phyloP scores from a whole-genome alignment of 2,329 filamentous ascomycete genomes.

The Lecanicillium sp. region DNA sequence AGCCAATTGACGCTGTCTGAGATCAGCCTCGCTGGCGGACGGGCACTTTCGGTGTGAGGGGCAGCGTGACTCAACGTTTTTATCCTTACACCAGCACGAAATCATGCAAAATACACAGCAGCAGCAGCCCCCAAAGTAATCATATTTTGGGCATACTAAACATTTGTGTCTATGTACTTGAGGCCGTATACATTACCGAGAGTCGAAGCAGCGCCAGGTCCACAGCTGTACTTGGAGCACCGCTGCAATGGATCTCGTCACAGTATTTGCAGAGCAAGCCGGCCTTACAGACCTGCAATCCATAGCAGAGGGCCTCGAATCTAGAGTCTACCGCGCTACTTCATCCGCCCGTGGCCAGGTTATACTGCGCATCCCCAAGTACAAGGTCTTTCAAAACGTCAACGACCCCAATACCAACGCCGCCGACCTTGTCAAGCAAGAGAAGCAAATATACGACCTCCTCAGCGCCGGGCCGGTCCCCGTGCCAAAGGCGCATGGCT shows the following conservation, averaged over 20 bases:
- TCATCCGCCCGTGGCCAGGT: slow-evolving; percentile 7
- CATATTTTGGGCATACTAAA: too few relatives aligned
- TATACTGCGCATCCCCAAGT: slow-evolving; percentile 10
- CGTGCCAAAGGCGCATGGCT: slow-evolving; percentile 5
- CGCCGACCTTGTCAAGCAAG: slow-evolving; percentile 9
- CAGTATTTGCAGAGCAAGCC: slow-evolving; percentile 6
- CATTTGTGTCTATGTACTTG: too few relatives aligned
- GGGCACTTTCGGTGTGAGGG: too few relatives aligned
- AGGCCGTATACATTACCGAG: too few relatives aligned
- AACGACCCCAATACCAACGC: slow-evolving; percentile 12
- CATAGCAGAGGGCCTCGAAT: slow-evolving; percentile 11
- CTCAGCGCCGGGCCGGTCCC: slow-evolving; percentile 6
- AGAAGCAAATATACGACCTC: slow-evolving; percentile 10
- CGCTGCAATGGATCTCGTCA: slow-evolving; percentile 8
- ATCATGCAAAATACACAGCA: too few relatives aligned
- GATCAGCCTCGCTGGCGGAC: too few relatives aligned
- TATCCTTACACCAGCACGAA: too few relatives aligned
- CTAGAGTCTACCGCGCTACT: slow-evolving; percentile 9
- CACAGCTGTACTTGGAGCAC: too few relatives aligned
- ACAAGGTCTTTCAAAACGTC: slow-evolving; percentile 10
- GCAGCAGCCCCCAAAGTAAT: too few relatives aligned
- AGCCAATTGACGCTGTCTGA: too few relatives aligned
- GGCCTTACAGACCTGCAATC: slow-evolving; percentile 6
- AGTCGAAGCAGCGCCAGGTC: too few relatives aligned
- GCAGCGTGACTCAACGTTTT: too few relatives aligned